phyloP scores from a whole-genome alignment of 805 yeast genomes.

The Saccharomycopsis olivae region DNA sequence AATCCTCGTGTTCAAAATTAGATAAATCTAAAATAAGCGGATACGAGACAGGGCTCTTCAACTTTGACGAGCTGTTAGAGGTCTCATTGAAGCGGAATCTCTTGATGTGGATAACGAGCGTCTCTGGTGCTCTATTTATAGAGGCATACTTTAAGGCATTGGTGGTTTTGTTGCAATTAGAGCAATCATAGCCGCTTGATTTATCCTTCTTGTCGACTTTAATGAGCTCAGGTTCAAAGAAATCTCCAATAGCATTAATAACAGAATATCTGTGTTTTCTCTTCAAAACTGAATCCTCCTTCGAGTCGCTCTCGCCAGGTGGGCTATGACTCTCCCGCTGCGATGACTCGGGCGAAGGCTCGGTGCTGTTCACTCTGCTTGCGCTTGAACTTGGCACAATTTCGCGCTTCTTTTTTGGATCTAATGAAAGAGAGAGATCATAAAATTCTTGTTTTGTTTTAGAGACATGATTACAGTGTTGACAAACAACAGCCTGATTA shows the following conservation, averaged over 20 bases:
- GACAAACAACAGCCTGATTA: slow-evolving; percentile 77
- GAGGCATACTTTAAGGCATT: slow-evolving; percentile 67
- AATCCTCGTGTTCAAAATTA: slow-evolving; percentile 31
- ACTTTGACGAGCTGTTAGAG: slow-evolving; percentile 60
- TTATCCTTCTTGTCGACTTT: slow-evolving; percentile 56
- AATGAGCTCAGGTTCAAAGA: slow-evolving; percentile 74
- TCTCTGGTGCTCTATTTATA: slow-evolving; percentile 79
- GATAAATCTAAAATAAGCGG: slow-evolving; percentile 69
- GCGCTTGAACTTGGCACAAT: slow-evolving; percentile 19
- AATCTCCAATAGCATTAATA: slow-evolving; percentile 66
- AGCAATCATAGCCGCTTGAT: slow-evolving; percentile 72
- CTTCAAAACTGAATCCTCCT: not conserved
- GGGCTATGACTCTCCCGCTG: not conserved
- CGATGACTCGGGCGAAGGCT: slow-evolving; percentile 8
- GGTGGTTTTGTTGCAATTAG: slow-evolving; percentile 67
- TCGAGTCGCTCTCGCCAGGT: not conserved
- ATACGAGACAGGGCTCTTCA: slow-evolving; percentile 77
- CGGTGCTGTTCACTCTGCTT: slow-evolving; percentile 11
- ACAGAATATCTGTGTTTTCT: slow-evolving; percentile 42
- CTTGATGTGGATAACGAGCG: slow-evolving; percentile 77
- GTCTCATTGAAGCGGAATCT: slow-evolving; percentile 80
- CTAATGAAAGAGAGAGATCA: slow-evolving; percentile 77
- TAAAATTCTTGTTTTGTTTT: slow-evolving; percentile 89
- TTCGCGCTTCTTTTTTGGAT: slow-evolving; percentile 35
- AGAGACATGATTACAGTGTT: slow-evolving; percentile 70